Base-by-base conservation (phyloP, 2,329 filamentous ascomycete species). In the Arthrobotrys iridis region DNA sequence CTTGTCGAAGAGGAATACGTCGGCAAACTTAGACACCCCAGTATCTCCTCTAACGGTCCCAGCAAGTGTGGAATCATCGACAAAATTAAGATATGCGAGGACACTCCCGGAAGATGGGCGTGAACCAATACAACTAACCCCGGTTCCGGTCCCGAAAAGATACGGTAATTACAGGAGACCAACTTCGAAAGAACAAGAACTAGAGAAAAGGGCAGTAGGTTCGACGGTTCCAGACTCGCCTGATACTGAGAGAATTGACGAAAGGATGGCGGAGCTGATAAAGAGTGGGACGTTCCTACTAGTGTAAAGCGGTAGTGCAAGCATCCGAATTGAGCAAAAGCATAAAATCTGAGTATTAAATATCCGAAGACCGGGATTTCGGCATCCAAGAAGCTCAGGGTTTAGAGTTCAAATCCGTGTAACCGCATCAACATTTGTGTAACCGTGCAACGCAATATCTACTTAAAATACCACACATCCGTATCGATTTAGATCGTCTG, bases 81-180 rank as follows among this genome's bases (percentile, higher is more conserved):
- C 26, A 24, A 74, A 67, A 33, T 74, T 35, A 24, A 74, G 63
- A 33, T 74, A 52, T 43, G 70, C 70, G 33, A 74, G n/a, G 6
- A 8, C 26, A 15, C 35, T 67, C 22, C 62, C 62, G 10, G 70
- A 58, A 30, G n/a, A 22, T 1, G 7, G 40, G 2, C 55, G 46
- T 43, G 45, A 48, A 20, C 30, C 45, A 1, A 33, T 74, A 22
- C 35, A 55, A 41, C 24, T 74, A 3, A 62, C 62, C 2, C 62
- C 62, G 0, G 70, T 22, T 3, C 70, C 70, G 7, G 63, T 67
- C 8, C 55, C 70, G 0, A 62, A 22, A 50, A 74, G 50, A 22
- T 74, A 62, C 1, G 50, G 46, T 24, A 67, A 63, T n/a, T n/a
- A n/a, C n/a, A n/a, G n/a, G 22, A 55, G 70, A n/a, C 28, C 8